phyloP scores from a whole-genome alignment of 805 yeast species.

The Candida saitoana region DNA sequence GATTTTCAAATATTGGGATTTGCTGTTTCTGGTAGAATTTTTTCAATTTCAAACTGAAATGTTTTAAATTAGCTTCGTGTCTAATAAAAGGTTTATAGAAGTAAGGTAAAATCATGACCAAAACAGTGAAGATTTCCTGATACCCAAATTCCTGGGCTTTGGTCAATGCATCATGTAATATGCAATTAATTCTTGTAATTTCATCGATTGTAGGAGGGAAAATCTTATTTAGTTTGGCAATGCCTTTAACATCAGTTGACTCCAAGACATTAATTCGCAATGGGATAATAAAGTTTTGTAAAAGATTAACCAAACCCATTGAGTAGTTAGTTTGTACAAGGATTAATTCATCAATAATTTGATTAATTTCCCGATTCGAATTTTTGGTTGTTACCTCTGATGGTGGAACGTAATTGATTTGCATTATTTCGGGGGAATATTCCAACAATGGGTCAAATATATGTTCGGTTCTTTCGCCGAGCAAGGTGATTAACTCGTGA shows the following conservation, averaged over 20 bases:
- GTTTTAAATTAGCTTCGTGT: conserved; percentile 86
- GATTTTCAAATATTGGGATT: conserved; percentile 25
- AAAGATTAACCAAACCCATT: conserved; percentile 62
- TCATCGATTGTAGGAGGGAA: conserved; percentile 97
- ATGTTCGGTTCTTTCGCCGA: conserved; percentile 86
- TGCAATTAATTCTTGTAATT: conserved; percentile 82
- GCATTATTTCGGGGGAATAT: conserved; percentile 87
- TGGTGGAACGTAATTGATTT: conserved; percentile 65
- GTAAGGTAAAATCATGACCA: conserved; percentile 81
- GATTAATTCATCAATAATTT: conserved; percentile 64
- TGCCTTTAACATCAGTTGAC: conserved; percentile 50
- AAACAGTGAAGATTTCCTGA: conserved; percentile 71
- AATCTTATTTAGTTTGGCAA: conserved; percentile 64
- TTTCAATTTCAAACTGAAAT: conserved; percentile 52
- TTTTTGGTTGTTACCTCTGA: not conserved
- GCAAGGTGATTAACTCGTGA: conserved; percentile 66
- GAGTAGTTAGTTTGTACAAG: conserved; percentile 73
- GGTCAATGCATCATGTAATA: conserved; percentile 70
- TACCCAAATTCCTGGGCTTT: conserved; percentile 67
- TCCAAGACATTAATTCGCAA: conserved; percentile 65
- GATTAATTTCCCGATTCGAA: conserved; percentile 28
- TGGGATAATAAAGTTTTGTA: conserved; percentile 78
- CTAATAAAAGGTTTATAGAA: conserved; percentile 90
- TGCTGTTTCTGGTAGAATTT: conserved; percentile 31
- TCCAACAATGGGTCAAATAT: conserved; percentile 86